phyloP scores from a whole-genome alignment of 2,329 filamentous ascomycete species.

The Clonostachys rhizophaga region DNA sequence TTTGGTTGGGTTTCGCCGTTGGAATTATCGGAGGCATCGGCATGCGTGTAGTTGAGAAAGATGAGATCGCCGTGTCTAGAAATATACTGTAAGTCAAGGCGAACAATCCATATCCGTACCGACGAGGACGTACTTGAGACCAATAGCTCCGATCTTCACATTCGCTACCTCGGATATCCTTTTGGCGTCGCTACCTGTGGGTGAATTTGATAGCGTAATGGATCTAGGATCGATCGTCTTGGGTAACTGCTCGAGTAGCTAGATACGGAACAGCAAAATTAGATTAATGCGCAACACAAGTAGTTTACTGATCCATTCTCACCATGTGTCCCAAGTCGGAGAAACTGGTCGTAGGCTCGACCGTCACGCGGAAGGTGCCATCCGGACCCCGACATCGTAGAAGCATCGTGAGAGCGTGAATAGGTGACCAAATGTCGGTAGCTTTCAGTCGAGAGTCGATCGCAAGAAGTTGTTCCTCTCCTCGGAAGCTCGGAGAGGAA shows the following conservation, averaged over 20 bases:
- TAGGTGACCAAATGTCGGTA: background rate
- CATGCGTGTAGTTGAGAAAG: constrained; percentile 74
- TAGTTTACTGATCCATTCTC: background rate
- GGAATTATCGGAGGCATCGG: constrained; percentile 28
- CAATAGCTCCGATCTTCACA: constrained; percentile 53
- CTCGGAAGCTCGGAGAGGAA: no score
- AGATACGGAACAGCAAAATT: constrained; percentile 7
- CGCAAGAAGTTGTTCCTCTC: no score
- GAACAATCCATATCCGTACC: background rate
- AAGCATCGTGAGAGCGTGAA: constrained; percentile 54
- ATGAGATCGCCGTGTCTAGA: constrained; percentile 84
- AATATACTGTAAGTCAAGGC: background rate
- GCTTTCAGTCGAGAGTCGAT: background rate
- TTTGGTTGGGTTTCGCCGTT: constrained; percentile 28
- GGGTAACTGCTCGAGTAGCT: constrained; percentile 57
- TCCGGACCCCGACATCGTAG: constrained; percentile 86
- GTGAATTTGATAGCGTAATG: constrained; percentile 58
- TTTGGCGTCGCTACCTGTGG: constrained; percentile 53
- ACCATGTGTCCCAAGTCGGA: constrained; percentile 32
- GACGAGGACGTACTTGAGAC: constrained; percentile 43
- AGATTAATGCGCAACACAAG: background rate
- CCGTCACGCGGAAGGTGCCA: constrained; percentile 82
- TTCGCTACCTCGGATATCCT: constrained; percentile 51
- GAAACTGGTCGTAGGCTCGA: constrained; percentile 73
- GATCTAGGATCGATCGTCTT: constrained; percentile 55